A percentile compares a stretch with the other conserved stretches of the same genome.
Conservation (phyloP, 768 basidiomycete genomes). For the Phanerodontia chrysosporium region DNA sequence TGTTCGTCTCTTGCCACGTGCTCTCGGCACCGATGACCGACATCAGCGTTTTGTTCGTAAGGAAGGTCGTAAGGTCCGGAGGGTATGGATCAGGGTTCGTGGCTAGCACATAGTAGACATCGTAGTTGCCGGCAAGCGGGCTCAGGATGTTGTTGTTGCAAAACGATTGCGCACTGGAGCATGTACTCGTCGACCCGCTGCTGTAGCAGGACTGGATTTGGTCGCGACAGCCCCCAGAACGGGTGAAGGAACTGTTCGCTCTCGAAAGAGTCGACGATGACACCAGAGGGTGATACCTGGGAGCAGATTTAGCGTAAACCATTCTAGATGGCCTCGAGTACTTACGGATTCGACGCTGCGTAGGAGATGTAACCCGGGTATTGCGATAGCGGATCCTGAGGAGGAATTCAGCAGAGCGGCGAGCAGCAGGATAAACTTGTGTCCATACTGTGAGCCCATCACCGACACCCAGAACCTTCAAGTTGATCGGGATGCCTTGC, state of each 20-base stretch:
- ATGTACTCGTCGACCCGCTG: conserved; percentile 41
- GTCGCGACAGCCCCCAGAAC: conserved; percentile 44
- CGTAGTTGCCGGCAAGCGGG: conserved; percentile 50
- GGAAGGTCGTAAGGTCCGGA: conserved; percentile 32
- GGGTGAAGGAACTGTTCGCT: conserved; percentile 41
- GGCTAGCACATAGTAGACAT: conserved; percentile 50
- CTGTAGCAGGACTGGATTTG: conserved; percentile 53
- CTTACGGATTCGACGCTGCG: conserved; percentile 44
- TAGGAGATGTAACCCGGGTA: conserved; percentile 58
- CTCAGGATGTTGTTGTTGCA: conserved; percentile 56
- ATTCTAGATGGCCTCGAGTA: background rate
- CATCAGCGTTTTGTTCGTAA: conserved; percentile 27
- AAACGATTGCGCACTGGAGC: conserved; percentile 51
- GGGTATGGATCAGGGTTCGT: conserved; percentile 45
- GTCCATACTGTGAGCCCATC: conserved; percentile 53
- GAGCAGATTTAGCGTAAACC: background rate
- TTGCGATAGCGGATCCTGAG: conserved; percentile 39
- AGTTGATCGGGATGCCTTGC: conserved; percentile 46
- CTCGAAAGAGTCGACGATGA: conserved; percentile 34
- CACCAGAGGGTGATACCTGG: conserved; percentile 49
- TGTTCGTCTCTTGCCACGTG: conserved; percentile 38
- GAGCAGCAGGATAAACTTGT: background rate
- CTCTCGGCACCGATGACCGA: conserved; percentile 40
- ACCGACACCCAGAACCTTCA: conserved; percentile 61
- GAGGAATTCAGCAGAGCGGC: background rate